Evolutionary conservation across 768 basidiomycete species (phyloP).

Genomic region (Lentinula boryana): DNA sequence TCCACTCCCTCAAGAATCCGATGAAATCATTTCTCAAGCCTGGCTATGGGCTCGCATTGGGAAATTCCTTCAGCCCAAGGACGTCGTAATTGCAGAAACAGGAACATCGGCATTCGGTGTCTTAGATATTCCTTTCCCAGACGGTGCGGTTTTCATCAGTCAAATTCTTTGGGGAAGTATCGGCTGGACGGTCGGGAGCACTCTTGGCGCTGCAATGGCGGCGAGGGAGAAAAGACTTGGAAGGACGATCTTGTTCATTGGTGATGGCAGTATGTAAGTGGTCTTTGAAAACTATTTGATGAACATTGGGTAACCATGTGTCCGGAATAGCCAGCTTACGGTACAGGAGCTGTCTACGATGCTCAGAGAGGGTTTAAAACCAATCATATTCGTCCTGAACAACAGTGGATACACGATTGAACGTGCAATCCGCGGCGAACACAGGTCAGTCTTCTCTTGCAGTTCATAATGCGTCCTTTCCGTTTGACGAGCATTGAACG

Average conservation of each 20-base stretch:
- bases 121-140: slow-evolving; percentile 72
- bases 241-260: slow-evolving; percentile 78
- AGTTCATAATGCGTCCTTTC: no score
- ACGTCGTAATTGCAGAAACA: slow-evolving; percentile 85
- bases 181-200: slow-evolving; percentile 76
- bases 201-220: slow-evolving; percentile 77
- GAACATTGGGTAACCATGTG: neutral
- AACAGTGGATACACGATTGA: slow-evolving; percentile 88
- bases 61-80: slow-evolving; percentile 62
- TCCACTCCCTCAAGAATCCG: slow-evolving; percentile 18
- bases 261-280: slow-evolving; percentile 76
- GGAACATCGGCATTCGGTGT: slow-evolving; percentile 81
- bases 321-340: slow-evolving; percentile 51
- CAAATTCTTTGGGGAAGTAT: slow-evolving; percentile 93
- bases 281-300: neutral
- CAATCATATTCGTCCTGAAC: slow-evolving; percentile 81
- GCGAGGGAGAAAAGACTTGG: slow-evolving; percentile 56
- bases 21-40: slow-evolving; percentile 34
- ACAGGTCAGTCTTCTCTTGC: slow-evolving; percentile 28
- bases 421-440: slow-evolving; percentile 66
- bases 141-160: slow-evolving; percentile 54
- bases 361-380: slow-evolving; percentile 64
- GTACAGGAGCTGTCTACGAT: slow-evolving; percentile 85
- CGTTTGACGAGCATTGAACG: neutral
- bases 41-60: slow-evolving; percentile 83